These are phyloP conservation scores for Tolypocladium endophyticum DNA, from an alignment of 2,329 filamentous ascomycete genomes.

Conservation along the genomic window DNA sequence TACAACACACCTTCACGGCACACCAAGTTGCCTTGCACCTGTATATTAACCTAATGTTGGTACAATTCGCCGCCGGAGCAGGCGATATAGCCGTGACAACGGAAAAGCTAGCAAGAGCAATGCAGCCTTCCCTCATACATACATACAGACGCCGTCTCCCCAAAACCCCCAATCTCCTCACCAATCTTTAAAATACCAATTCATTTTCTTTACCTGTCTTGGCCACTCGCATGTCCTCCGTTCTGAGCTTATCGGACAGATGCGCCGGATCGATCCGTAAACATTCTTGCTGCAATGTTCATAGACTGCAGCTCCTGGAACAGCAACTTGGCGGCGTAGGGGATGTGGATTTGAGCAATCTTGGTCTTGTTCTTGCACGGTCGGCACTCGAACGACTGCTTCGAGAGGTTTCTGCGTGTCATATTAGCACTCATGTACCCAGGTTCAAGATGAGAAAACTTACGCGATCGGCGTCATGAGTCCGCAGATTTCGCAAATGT, in stretches of 20 bases:
- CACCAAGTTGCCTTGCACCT: background rate
- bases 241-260: constrained; percentile 46
- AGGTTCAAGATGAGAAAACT: constrained; percentile 31
- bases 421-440: constrained; percentile 20
- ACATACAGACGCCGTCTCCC: constrained; percentile 10
- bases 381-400: constrained; percentile 91
- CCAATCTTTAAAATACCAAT: background rate
- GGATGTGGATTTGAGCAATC: constrained; percentile 95
- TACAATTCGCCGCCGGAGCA: constrained; percentile 7
- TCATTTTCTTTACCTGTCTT: background rate
- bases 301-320: constrained; percentile 98
- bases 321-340: constrained; percentile 92
- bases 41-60: constrained; percentile 10
- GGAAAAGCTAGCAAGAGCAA: background rate
- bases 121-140: constrained; percentile 6
- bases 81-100: background rate
- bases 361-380: constrained; percentile 99
- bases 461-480: constrained; percentile 99
- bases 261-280: constrained; percentile 73
- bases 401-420: constrained; percentile 67
- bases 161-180: background rate
- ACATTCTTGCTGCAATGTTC: constrained; percentile 98
- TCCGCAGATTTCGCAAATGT: constrained; percentile 97
- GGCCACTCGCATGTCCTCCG: background rate
- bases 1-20: constrained; percentile 2